Conservation (phyloP, 257 asterid species). For the Ilex asprella region DNA sequence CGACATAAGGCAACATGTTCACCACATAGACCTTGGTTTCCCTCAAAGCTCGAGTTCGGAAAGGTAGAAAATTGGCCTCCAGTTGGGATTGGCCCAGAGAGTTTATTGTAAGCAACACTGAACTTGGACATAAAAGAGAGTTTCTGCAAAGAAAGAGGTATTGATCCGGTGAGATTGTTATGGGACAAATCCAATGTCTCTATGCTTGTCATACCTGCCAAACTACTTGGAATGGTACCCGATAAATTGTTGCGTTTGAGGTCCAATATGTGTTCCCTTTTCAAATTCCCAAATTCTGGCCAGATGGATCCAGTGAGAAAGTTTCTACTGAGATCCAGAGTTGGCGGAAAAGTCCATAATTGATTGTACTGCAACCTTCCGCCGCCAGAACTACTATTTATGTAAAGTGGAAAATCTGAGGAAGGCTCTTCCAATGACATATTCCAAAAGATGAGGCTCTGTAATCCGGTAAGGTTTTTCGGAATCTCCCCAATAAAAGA, state of each 20-base stretch:
- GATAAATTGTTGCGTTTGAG: conserved; percentile 51
- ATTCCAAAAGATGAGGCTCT: conserved; percentile 38
- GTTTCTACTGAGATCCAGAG: conserved; percentile 62
- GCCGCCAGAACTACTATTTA: conserved; percentile 27
- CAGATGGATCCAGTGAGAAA: conserved; percentile 55
- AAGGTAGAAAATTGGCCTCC: conserved; percentile 57
- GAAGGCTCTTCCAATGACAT: conserved; percentile 34
- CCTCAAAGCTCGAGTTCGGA: conserved; percentile 59
- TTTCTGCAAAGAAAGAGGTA: conserved; percentile 47
- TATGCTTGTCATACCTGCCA: conserved; percentile 54
- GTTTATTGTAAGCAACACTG: conserved; percentile 54
- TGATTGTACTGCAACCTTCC: conserved; percentile 41
- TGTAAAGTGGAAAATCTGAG: conserved; percentile 49
- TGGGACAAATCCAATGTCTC: conserved; percentile 64
- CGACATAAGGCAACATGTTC: conserved; percentile 40
- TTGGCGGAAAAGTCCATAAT: conserved; percentile 55
- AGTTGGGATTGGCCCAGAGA: conserved; percentile 54
- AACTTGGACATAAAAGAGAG: conserved; percentile 57
- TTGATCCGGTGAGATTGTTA: conserved; percentile 50
- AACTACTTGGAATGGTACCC: conserved; percentile 52
- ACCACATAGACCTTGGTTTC: conserved; percentile 55
- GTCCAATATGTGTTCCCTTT: conserved; percentile 52
- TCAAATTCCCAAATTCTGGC: conserved; percentile 74
- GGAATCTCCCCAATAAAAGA: conserved; percentile 60
- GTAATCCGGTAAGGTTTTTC: conserved; percentile 40